phyloP scores from a whole-genome alignment of 1,284 basidiomycete genomes.

The Cystobasidium slooffiae region DNA sequence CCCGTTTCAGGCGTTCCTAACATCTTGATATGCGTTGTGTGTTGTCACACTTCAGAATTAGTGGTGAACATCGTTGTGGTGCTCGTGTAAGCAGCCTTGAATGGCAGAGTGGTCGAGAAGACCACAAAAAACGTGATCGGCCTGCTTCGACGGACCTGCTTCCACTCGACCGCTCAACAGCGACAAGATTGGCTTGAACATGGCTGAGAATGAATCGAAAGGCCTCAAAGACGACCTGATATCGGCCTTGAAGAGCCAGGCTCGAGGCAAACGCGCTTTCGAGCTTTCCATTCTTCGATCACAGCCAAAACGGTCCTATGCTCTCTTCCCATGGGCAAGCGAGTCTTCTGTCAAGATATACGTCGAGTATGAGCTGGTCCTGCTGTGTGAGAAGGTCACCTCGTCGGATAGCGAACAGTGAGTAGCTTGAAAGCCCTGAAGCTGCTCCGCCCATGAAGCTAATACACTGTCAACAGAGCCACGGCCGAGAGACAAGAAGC shows the following conservation, averaged over 20 bases:
- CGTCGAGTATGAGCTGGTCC: conserved; percentile 73
- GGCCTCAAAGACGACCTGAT: conserved; percentile 31
- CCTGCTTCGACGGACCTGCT: background rate
- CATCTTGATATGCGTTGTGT: background rate
- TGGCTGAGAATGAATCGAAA: background rate
- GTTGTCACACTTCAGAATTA: background rate
- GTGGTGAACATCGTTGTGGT: background rate
- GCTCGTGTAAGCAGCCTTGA: background rate
- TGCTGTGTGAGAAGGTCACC: conserved; percentile 52
- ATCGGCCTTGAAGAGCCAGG: background rate
- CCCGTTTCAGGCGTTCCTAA: conserved; percentile 4
- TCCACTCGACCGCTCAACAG: background rate
- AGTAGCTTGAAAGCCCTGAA: too few relatives aligned
- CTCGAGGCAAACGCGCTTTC: conserved; percentile 40
- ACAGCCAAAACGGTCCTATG: conserved; percentile 66
- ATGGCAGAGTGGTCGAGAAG: background rate
- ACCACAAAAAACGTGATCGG: conserved; percentile 7
- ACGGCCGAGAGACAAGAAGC: conserved; percentile 45
- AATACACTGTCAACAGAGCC: background rate
- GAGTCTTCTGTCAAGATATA: conserved; percentile 63
- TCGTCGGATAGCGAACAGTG: background rate
- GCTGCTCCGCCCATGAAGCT: too few relatives aligned
- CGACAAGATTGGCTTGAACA: background rate
- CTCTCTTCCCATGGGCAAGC: conserved; percentile 73
- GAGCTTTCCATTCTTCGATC: conserved; percentile 64